Base-by-base conservation (phyloP, 73 alveolate species). In the Tetrahymena malaccensis region DNA sequence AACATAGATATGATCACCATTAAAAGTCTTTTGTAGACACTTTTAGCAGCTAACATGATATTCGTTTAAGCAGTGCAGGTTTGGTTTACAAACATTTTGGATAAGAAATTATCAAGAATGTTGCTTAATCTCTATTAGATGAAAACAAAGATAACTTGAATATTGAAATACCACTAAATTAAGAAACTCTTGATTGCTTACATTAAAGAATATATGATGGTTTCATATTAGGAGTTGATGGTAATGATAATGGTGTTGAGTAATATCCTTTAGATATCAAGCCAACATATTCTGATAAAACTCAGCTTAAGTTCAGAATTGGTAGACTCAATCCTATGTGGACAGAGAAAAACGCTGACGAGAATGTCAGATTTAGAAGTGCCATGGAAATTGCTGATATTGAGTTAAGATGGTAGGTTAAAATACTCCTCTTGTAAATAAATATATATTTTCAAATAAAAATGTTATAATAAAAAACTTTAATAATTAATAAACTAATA, bases 31-130 rank as follows among this genome's bases (percentile, higher is more conserved):
- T 98, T 94, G 95, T 40, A n/a, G 98, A 96, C 93, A 96, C 97
- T 15, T 97, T 97, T 56, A 95, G 93, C 21, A 40, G 43, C 0
- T 58, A 94, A 34, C 57, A 70, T 94, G 95, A 96, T 13, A 98
- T 97, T 83, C 97, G 97, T 95, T 94, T 98, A 44, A 96, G 98
- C 13, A 94, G 98, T 96, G 99, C 99, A 3, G 99, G 99, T 13
- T 97, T 98, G 31, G 96, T 98, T 85, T 98, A 97, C 96, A 98
- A 98, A 94, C 97, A 98, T 96, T 98, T 98, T 89, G 99, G 99
- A 15, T 96, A 93, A 93, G 99, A 98, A 93, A 97, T 98, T 34
- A 96, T 98, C 55, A 33, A 93, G 43, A 97, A 96, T 85, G 93
- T 96, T 2, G 95, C 97, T 27, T 43, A 96, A 27, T 85, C 94